Base-by-base conservation (phyloP, 305 asterid genomes). In the Fraxinus paxiana region DNA sequence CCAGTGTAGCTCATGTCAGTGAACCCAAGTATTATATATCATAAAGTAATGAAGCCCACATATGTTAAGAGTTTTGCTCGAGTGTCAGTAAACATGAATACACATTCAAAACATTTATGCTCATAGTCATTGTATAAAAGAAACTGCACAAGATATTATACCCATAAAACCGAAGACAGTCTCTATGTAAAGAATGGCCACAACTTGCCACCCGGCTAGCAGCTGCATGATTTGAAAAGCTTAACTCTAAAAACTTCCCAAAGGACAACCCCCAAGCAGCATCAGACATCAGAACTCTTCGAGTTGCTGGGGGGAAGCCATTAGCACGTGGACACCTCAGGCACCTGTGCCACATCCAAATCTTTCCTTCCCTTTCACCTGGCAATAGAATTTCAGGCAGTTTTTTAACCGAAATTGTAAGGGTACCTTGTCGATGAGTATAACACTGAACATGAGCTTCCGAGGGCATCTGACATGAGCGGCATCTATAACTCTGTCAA, bases 301-400 rank as follows among this genome's bases (percentile, higher is more conserved):
- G 91, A 79, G 98, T 96, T 51, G 99, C 97, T 43, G 98, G 98
- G 22, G 99, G 98, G 82, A 92, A 92, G 54, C 98, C 97, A 81
- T 90, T 88, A 76, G 86, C 82, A 76, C 98, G 89, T 18, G 99
- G 99, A 86, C 99, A 96, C 82, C 86, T 91, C 85, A 96, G 86
- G 92, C 99, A 96, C 84, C 99, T 91, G 85, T 94, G 99, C 99
- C 99, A 96, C 99, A 96, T 96, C 99, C 98, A 96, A 82, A 96
- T 96, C 87, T 92, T 96, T 80, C 98, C 97, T 43, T 92, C 98
- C 76, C 83, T 88, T 83, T 91, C 97, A 46, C 99, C 98, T 7
- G 92, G 94, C 77, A 96, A 88, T 61, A 96, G 83, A 76, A 91
- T 77, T 83, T 94, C 97, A 6, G 96, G 91, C 46, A 96, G 89